Base-by-base conservation (phyloP, 2,329 filamentous ascomycete species). In the Lasiodiplodia sp. region DNA sequence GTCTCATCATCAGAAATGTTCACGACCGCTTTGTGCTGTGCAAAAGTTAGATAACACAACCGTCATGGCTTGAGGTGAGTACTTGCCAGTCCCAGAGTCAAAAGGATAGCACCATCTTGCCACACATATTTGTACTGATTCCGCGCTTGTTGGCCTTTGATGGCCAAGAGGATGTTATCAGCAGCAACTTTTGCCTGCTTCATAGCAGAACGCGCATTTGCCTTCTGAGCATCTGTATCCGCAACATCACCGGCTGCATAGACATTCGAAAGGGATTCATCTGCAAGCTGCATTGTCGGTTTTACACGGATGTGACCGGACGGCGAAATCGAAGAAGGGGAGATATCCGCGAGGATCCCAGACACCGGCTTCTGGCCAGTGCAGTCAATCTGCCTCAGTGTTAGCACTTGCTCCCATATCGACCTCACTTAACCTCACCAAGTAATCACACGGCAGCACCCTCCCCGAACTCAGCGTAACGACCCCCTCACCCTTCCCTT, bases 211-310 rank as follows among this genome's bases (percentile, higher is more conserved):
- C 88, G 82, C 0, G 85, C 87, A 52, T 77, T 79, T 2, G 16
- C 16, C 73, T 89, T 89, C 6, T 85, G 85, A 0, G 82, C 81
- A 1, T 83, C 84, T 5, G 76, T 77, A 31, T 87, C 85, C 4
- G 87, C 85, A 4, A 92, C 87, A 70, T 91, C 89, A 21, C 90
- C 90, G n/a, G 87, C 84, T 1, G 86, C 86, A 72, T 88, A 91
- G 2, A 91, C 81, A 69, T 88, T 84, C 1, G 83, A 80, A 10
- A 85, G 79, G 0, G 70, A 69, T 2, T 81, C 76, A 71, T 87
- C 84, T 8, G 77, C 73, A 16, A 91, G 79, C 70, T 91, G 88
- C 38, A 91, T 79, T 0, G 85, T 88, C 0, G 84, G 80, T 60
- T 84, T 83, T 28, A 91, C 86, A 0, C 80, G 79, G 71, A 90